A percentile compares a stretch with the other conserved stretches of the same genome.
Evolutionary conservation across 345 rosid genomes (phyloP).

Genomic region (Salix suchowensis): DNA sequence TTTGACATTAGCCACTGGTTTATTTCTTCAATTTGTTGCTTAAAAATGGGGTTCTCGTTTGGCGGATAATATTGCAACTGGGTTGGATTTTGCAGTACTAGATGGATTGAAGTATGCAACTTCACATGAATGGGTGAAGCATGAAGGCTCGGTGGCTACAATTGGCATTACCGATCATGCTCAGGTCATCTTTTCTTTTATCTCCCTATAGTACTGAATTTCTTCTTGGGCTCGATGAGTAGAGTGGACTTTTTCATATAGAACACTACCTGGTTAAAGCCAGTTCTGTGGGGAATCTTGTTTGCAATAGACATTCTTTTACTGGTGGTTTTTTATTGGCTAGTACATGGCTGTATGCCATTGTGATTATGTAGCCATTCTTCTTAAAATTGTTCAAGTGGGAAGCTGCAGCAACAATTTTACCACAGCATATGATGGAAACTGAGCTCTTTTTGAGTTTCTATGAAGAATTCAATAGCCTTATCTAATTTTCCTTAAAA

Average conservation of each 20-base stretch:
- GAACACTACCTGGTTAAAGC: neutral
- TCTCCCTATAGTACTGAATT: neutral
- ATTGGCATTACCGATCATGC: slow-evolving; percentile 95
- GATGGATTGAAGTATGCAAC: slow-evolving; percentile 87
- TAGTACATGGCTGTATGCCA: neutral
- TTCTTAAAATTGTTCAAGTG: neutral
- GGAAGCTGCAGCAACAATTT: neutral
- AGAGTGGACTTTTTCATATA: neutral
- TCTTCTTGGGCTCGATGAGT: neutral
- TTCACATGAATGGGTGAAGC: slow-evolving; percentile 96
- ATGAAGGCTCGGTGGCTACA: slow-evolving; percentile 78
- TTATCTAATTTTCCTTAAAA: neutral
- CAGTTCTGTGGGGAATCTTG: neutral
- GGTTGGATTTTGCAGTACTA: slow-evolving; percentile 45
- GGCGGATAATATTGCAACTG: neutral
- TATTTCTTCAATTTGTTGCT: neutral
- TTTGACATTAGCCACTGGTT: neutral
- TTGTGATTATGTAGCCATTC: neutral
- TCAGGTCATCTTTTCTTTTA: slow-evolving; percentile 48
- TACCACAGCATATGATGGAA: neutral
- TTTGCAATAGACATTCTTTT: neutral
- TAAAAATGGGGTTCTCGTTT: neutral
- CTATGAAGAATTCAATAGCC: neutral
- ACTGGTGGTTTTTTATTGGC: neutral
- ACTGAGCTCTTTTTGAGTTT: neutral